Conservation (phyloP, 352 stramenopile genomes). For the Thraustochytrium striatum region DNA sequence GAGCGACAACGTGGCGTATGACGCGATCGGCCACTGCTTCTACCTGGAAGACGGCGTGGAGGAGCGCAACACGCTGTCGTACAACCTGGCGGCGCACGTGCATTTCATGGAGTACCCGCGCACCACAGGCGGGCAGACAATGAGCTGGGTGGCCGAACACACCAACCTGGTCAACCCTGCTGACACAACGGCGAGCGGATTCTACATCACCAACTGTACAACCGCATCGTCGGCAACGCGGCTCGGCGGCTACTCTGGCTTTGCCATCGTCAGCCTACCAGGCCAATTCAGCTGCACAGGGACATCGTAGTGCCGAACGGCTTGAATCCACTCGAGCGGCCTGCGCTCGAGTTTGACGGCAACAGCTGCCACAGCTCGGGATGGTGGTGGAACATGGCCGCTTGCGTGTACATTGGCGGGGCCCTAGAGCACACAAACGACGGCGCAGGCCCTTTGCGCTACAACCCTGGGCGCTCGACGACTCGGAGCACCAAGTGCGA, state of each 20-base stretch:
- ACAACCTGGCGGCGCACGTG: slow-evolving; percentile 59
- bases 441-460: neutral
- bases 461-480: slow-evolving; percentile 20
- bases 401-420: slow-evolving; percentile 43
- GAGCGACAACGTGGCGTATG: slow-evolving; percentile 57
- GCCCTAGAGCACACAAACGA: neutral
- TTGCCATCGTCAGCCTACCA: slow-evolving; percentile 23
- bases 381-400: neutral
- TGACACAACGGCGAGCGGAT: slow-evolving; percentile 55
- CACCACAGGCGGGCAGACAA: neutral
- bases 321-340: neutral
- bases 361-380: slow-evolving; percentile 26
- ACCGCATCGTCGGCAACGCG: slow-evolving; percentile 53
- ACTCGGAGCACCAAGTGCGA: neutral
- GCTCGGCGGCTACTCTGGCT: slow-evolving; percentile 50
- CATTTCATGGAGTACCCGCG: slow-evolving; percentile 49
- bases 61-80: slow-evolving; percentile 57
- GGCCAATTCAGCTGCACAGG: slow-evolving; percentile 8
- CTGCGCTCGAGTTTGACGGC: slow-evolving; percentile 27
- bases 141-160: neutral
- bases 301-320: slow-evolving; percentile 12
- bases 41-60: slow-evolving; percentile 60
- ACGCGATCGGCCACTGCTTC: slow-evolving; percentile 57
- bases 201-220: slow-evolving; percentile 58
- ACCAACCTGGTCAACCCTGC: slow-evolving; percentile 50